A percentile compares a stretch with the other conserved stretches of the same genome.
Evolutionary conservation across 306 rosid genomes (phyloP).

Genomic region (Ammopiptanthus mongolicus): DNA sequence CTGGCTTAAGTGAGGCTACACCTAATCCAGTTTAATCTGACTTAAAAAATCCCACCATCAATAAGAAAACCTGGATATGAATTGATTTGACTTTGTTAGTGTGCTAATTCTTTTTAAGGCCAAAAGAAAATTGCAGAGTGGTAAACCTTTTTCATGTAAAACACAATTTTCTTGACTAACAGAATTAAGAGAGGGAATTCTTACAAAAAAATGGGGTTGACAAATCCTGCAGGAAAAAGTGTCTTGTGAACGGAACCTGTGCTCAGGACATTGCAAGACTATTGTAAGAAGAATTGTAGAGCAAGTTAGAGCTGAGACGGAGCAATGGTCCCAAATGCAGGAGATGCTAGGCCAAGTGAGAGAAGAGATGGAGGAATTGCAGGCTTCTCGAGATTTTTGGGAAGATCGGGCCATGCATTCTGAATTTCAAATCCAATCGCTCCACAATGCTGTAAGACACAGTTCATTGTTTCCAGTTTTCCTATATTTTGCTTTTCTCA

Average conservation of each 20-base stretch:
- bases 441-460: conserved; percentile 46
- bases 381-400: conserved; percentile 86
- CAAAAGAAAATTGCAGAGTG: background rate
- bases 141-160: background rate
- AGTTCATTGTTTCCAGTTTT: background rate
- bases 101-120: background rate
- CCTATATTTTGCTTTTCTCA: background rate
- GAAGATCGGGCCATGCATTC: conserved; percentile 64
- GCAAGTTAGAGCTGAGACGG: conserved; percentile 84
- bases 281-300: conserved; percentile 70
- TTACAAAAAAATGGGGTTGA: background rate
- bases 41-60: background rate
- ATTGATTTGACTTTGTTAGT: background rate
- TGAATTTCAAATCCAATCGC: conserved; percentile 52
- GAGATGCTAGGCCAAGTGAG: conserved; percentile 80
- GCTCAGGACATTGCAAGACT: conserved; percentile 86
- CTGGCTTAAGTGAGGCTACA: background rate
- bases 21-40: background rate
- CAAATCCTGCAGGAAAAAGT: conserved; percentile 37
- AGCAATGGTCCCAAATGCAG: conserved; percentile 99
- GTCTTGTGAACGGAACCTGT: conserved; percentile 41
- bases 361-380: conserved; percentile 89
- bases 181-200: background rate
- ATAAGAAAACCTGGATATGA: background rate
- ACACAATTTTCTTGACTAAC: background rate